These are phyloP conservation scores for Tylopilus subfusipes DNA, from an alignment of 768 basidiomycete species.

Conservation along the genomic window DNA sequence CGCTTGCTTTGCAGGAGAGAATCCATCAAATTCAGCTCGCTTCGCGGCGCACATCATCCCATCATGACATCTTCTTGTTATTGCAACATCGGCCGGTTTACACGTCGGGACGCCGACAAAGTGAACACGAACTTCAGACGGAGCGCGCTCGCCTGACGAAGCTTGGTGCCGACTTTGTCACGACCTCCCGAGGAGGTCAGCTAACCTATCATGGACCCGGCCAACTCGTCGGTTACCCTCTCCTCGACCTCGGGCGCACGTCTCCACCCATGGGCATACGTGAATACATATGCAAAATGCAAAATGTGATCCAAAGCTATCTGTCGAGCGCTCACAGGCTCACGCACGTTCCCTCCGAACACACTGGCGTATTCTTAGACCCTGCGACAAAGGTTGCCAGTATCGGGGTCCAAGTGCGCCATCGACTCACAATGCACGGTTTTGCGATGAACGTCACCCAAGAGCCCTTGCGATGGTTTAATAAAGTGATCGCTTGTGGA, in stretches of 20 bases:
- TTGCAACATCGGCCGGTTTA: constrained; percentile 93
- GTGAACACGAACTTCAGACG: constrained; percentile 49
- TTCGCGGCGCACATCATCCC: constrained; percentile 45
- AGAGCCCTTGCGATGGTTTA: constrained; percentile 84
- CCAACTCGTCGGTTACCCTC: constrained; percentile 92
- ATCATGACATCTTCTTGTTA: constrained; percentile 67
- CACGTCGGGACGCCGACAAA: constrained; percentile 89
- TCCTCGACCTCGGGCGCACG: constrained; percentile 83
- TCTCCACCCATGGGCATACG: constrained; percentile 68
- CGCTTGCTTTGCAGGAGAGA: constrained; percentile 67
- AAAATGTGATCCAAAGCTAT: constrained; percentile 64
- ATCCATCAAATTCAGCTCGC: constrained; percentile 65
- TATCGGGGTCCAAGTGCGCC: constrained; percentile 94
- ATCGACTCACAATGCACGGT: constrained; percentile 91
- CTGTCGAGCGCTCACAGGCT: constrained; percentile 60
- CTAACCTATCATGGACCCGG: constrained; percentile 98
- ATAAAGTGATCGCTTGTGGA: constrained; percentile 87
- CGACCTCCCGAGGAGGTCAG: constrained; percentile 84
- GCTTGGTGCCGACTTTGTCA: constrained; percentile 85
- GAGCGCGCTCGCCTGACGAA: constrained; percentile 64
- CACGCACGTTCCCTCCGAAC: constrained; percentile 56
- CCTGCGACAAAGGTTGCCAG: constrained; percentile 84
- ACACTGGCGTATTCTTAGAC: constrained; percentile 89
- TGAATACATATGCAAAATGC: constrained; percentile 83
- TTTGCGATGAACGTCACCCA: constrained; percentile 88